Evolutionary conservation across 2,329 filamentous ascomycete genomes (phyloP), one percentile per base, ranked within the genome.

Genomic region (Aspergillus fischeri): DNA sequence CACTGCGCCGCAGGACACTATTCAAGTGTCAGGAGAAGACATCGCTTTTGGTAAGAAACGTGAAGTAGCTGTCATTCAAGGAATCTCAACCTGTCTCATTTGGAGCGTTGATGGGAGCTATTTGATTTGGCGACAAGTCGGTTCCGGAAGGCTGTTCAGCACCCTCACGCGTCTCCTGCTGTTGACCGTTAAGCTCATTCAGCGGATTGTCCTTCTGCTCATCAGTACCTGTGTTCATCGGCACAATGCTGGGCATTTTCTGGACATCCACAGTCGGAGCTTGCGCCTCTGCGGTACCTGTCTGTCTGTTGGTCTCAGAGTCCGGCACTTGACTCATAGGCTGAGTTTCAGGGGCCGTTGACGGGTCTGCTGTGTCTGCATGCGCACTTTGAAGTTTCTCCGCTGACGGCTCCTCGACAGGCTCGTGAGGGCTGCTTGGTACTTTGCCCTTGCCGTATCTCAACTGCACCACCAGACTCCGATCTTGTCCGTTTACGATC

Each of bases 401-500:
- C 48, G 25, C 28, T 24, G 53, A 32, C 54, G 61, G 58, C 52
- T 63, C 62, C 24, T 67, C 64, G 24, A 54, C 56, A 49, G 63
- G 51, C 17, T 49, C 57, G 28, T 61, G 56, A 9, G 59, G 54
- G 49, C 61, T 63, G 54, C 59, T 61, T 20, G 60, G 52, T 17
- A 57, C 27, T 54, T 68, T 66, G 17, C 66, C 64, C 57, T 74
- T 75, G 54, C 67, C 64, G 62, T 79, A 80, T 64, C 75, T 70
- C 14, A 96, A 80, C 70, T 90, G 92, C 56, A 96, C 88, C 52
- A 96, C 82, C 44, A 93, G 80, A 63, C 86, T 90, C 24, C 73
- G 74, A 69, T 85, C 81, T 54, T 84, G 83, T 4, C 73, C 73
- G 38, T 75, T 71, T 24, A 70, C 70, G 42, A 86, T 83, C n/a